phyloP scores from a whole-genome alignment of 108 stramenopile species.

The Cyclotella choctawhatcheeana region DNA sequence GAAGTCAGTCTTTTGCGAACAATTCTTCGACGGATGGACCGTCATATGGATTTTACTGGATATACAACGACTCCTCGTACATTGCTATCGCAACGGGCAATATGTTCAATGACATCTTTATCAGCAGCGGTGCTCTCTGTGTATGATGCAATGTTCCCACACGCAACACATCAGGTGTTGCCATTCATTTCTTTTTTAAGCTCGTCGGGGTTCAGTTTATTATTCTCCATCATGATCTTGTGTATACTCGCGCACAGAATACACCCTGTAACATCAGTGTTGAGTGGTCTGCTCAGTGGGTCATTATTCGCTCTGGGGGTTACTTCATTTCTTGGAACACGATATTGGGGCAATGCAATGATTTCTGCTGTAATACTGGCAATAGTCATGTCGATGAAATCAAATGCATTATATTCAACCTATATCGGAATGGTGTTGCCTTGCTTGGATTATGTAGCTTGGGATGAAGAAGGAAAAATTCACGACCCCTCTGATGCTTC shows the following conservation, averaged over 20 bases:
- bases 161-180: slow-evolving; percentile 46
- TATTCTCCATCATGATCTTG: slow-evolving; percentile 40
- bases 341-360: slow-evolving; percentile 54
- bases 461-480: slow-evolving; percentile 49
- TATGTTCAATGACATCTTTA: slow-evolving; percentile 52
- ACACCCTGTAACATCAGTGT: slow-evolving; percentile 49
- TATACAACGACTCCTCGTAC: slow-evolving; percentile 26
- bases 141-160: slow-evolving; percentile 47
- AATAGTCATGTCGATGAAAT: slow-evolving; percentile 45
- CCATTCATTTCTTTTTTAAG: slow-evolving; percentile 42
- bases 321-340: slow-evolving; percentile 57
- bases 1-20: slow-evolving; percentile 27
- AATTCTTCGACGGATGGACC: slow-evolving; percentile 20
- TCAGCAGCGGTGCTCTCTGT: slow-evolving; percentile 47
- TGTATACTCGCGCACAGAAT: slow-evolving; percentile 30
- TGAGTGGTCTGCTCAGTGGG: slow-evolving; percentile 52
- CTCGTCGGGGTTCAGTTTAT: slow-evolving; percentile 34
- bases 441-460: slow-evolving; percentile 56
- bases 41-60: slow-evolving; percentile 23
- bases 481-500: slow-evolving; percentile 3
- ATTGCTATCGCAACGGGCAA: slow-evolving; percentile 39
- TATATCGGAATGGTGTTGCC: slow-evolving; percentile 37
- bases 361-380: slow-evolving; percentile 19
- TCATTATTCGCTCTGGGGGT: slow-evolving; percentile 51
- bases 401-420: slow-evolving; percentile 25